A percentile compares a stretch with the other conserved stretches of the same genome.
These are phyloP conservation scores for Oryza meridionalis DNA, from an alignment of 176 grass and related monocot genomes.

Conservation along the genomic window DNA sequence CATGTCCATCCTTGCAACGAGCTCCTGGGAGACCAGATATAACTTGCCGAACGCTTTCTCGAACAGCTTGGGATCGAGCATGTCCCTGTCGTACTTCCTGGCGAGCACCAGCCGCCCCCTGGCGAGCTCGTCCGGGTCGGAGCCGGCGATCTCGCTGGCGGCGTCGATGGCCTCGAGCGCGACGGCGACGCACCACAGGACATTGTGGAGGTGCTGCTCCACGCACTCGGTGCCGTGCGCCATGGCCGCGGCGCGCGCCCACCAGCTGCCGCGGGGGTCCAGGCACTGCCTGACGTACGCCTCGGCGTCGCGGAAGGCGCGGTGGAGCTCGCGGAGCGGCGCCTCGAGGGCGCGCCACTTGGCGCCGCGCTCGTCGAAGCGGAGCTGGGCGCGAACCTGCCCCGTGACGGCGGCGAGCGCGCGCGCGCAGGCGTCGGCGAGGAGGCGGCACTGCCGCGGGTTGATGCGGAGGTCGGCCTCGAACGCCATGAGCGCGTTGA, in stretches of 20 bases:
- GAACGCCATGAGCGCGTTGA: slow-evolving; percentile 78
- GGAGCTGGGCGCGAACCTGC: slow-evolving; percentile 63
- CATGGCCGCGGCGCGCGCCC: slow-evolving; percentile 67
- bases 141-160: slow-evolving; percentile 59
- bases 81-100: slow-evolving; percentile 75
- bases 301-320: slow-evolving; percentile 77
- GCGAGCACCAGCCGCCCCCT: slow-evolving; percentile 49
- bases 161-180: slow-evolving; percentile 77
- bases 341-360: slow-evolving; percentile 78
- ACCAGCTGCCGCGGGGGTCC: slow-evolving; percentile 69
- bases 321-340: slow-evolving; percentile 76
- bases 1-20: slow-evolving; percentile 57
- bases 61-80: slow-evolving; percentile 72
- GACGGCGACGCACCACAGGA: slow-evolving; percentile 83
- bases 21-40: slow-evolving; percentile 53
- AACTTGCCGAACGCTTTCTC: slow-evolving; percentile 63
- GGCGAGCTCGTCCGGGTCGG: slow-evolving; percentile 53
- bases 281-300: slow-evolving; percentile 67
- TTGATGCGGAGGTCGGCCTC: slow-evolving; percentile 72
- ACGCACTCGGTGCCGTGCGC: slow-evolving; percentile 68
- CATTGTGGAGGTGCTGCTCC: slow-evolving; percentile 68
- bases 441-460: slow-evolving; percentile 80
- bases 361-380: slow-evolving; percentile 76
- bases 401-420: slow-evolving; percentile 59
- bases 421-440: slow-evolving; percentile 62